Evolutionary conservation across 176 grass and related monocot genomes (phyloP), one percentile per base, ranked within the genome.

Genomic region (Phragmites australis): DNA sequence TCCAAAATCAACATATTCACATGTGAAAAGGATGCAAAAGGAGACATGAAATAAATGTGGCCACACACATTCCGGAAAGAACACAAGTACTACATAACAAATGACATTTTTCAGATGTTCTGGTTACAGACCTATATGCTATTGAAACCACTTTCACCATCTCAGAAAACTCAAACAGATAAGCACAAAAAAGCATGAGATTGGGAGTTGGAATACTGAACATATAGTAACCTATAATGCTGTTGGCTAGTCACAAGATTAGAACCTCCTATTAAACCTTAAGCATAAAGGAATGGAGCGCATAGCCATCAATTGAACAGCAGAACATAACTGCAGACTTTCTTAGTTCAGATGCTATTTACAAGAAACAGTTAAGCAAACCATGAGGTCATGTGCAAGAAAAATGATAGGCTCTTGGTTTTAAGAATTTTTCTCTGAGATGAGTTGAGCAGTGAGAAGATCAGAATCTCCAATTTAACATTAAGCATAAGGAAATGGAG

Each of bases 401-500:
- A 72, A 74, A 56, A 70, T 26, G 39, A 22, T 44, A 82, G 14
- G 40, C 32, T 17, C 30, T 77, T 3, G 27, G 16, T 44, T 45
- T 65, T 23, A 29, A 22, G 25, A 49, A 72, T 2, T 53, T 77
- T 83, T 88, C 65, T 77, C 37, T 40, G 4, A 88, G 46, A 77
- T 19, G 73, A 65, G 64, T 53, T 16, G 50, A 50, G 1, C 30
- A 49, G 26, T 31, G 9, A 46, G 66, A 71, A 72, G 47, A 51
- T 51, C 17, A 13, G 4, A 12, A 51, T 18, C 69, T 39, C 30
- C 19, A 40, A 66, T 17, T 66, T 8, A 52, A 51, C 30, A 12
- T 18, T 48, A 39, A 39, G 14, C 17, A 41, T 52, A 9, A 40
- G 49, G 45, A 18, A 77, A 64, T 37, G 56, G 27, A 62, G 43